Evolutionary conservation across 768 basidiomycete species (phyloP).

Genomic region (Rhizopogon rudus): DNA sequence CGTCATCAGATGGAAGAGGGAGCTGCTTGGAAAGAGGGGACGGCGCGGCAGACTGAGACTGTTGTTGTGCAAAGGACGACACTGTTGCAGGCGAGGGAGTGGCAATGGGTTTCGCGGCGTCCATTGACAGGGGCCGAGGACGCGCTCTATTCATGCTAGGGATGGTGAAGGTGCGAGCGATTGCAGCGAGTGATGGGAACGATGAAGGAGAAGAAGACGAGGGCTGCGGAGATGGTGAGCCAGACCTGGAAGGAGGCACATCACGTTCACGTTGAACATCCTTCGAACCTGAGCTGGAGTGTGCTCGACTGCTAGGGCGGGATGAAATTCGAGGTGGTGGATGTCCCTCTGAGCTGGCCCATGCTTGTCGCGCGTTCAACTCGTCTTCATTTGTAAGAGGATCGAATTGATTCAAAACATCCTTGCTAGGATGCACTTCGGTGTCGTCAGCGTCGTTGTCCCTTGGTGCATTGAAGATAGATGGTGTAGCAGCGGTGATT

Average conservation of each 20-base stretch:
- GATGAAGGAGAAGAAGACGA: constrained; percentile 16
- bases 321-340: constrained; percentile 43
- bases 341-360: constrained; percentile 59
- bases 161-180: constrained; percentile 62
- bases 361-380: constrained; percentile 56
- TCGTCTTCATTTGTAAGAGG: constrained; percentile 57
- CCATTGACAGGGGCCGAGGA: constrained; percentile 54
- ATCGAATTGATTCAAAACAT: constrained; percentile 63
- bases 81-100: constrained; percentile 58
- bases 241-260: constrained; percentile 9
- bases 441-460: constrained; percentile 5
- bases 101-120: constrained; percentile 52
- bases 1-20: constrained; percentile 4
- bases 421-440: constrained; percentile 19
- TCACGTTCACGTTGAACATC: constrained; percentile 2
- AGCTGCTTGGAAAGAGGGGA: constrained; percentile 6
- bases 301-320: constrained; percentile 1
- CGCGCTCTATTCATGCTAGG: constrained; percentile 39
- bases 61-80: constrained; percentile 42
- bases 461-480: constrained; percentile 22
- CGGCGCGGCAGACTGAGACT: constrained; percentile 3
- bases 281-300: constrained; percentile 7
- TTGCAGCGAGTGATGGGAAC: constrained; percentile 61
- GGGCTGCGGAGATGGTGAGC: constrained; percentile 21
- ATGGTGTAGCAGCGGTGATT: constrained; percentile 36